Evolutionary conservation across 2,329 filamentous ascomycete genomes (phyloP).

Genomic region (Fusarium duplospermum): DNA sequence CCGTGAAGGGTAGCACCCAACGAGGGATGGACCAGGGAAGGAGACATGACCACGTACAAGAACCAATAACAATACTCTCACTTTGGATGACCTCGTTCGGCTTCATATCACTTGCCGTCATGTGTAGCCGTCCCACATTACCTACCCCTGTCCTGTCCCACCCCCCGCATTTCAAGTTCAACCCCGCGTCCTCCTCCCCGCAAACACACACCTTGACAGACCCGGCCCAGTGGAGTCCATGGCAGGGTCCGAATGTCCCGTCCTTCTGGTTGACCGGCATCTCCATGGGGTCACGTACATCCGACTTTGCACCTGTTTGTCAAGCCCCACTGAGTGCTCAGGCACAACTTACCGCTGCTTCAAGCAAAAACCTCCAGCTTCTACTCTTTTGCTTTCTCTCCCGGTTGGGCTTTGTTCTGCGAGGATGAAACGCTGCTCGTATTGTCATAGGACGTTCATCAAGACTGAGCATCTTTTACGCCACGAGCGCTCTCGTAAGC

Average conservation of each 20-base stretch:
- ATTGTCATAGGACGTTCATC: conserved; percentile 12
- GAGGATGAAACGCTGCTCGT: conserved; percentile 6
- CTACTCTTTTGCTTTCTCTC: not conserved
- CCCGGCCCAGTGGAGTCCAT: not conserved
- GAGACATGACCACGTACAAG: not conserved
- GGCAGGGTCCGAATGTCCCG: not conserved
- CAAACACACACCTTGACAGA: not conserved
- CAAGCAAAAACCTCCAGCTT: not conserved
- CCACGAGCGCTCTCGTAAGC: conserved; percentile 17
- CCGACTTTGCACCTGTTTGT: not conserved
- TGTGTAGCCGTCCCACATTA: not conserved
- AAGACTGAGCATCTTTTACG: conserved; percentile 18
- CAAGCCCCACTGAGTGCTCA: not conserved
- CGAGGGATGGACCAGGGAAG: not conserved
- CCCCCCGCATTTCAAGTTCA: not conserved
- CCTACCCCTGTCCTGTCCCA: not conserved
- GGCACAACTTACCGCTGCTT: not conserved
- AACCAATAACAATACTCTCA: not conserved
- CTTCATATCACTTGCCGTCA: not conserved
- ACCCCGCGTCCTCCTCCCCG: not conserved
- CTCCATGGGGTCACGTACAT: not conserved
- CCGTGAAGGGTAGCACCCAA: not conserved
- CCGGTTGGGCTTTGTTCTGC: not conserved
- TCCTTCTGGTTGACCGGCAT: not conserved
- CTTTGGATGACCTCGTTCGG: not conserved